phyloP scores from a whole-genome alignment of 768 basidiomycete genomes.

The Pulveroboletus frians region DNA sequence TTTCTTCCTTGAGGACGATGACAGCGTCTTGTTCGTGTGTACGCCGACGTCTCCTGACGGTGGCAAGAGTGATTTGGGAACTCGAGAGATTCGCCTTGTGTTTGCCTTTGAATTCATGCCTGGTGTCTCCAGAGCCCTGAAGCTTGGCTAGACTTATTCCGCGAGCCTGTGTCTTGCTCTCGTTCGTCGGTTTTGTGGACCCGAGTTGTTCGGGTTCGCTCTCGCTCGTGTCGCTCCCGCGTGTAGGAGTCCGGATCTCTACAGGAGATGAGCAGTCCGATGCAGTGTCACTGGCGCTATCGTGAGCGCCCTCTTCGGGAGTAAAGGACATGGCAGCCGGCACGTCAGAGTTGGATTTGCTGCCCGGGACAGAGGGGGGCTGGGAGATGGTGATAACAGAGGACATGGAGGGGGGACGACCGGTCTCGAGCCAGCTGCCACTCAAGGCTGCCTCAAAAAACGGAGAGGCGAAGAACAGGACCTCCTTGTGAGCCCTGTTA shows the following conservation, averaged over 20 bases:
- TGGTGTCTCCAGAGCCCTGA: slow-evolving; percentile 33
- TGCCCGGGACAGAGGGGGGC: slow-evolving; percentile 55
- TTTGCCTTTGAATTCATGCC: slow-evolving; percentile 25
- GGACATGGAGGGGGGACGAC: slow-evolving; percentile 71
- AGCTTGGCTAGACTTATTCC: slow-evolving; percentile 58
- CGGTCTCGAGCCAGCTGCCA: slow-evolving; percentile 90
- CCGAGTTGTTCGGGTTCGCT: slow-evolving; percentile 31
- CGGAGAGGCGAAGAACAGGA: slow-evolving; percentile 88
- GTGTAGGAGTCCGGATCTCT: slow-evolving; percentile 34
- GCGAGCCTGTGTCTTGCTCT: slow-evolving; percentile 37
- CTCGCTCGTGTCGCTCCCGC: slow-evolving; percentile 34
- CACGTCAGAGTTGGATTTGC: slow-evolving; percentile 36
- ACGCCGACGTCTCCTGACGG: slow-evolving; percentile 38
- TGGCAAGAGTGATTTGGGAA: slow-evolving; percentile 36
- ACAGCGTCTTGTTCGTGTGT: slow-evolving; percentile 67
- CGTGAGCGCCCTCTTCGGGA: slow-evolving; percentile 45
- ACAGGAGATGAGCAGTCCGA: slow-evolving; percentile 41
- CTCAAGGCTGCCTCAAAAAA: slow-evolving; percentile 91
- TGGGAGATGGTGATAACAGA: slow-evolving; percentile 84
- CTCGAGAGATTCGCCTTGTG: slow-evolving; percentile 10
- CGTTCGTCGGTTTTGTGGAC: slow-evolving; percentile 11
- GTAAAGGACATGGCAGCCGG: slow-evolving; percentile 57
- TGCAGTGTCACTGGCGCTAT: slow-evolving; percentile 28
- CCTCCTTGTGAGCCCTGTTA: slow-evolving; percentile 83
- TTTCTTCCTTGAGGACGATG: slow-evolving; percentile 87